Conservation (phyloP, 371 early-diverging fungal genomes). For the Actinomortierella ambigua region DNA sequence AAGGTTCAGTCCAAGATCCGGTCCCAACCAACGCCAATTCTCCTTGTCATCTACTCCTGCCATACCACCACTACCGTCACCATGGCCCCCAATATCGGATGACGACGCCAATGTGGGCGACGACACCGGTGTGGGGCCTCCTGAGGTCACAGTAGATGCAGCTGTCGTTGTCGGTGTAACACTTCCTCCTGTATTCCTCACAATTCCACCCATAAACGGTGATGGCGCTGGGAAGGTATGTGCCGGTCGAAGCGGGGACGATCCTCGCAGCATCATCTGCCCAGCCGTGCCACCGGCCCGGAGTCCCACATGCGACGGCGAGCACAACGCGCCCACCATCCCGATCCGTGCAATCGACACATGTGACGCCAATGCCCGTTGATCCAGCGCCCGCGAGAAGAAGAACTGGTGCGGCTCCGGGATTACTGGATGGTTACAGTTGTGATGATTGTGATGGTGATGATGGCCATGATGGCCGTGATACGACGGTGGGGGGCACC, state of each 20-base stretch:
- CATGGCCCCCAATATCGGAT: too few species aligned
- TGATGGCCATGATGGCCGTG: too few species aligned
- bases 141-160: too few species aligned
- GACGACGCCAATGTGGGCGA: too few species aligned
- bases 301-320: slow-evolving; percentile 37
- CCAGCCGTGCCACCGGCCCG: slow-evolving; percentile 12
- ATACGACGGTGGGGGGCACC: too few species aligned
- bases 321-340: slow-evolving; percentile 35
- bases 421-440: slow-evolving; percentile 11
- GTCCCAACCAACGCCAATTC: slow-evolving; percentile 44
- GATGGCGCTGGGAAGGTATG: too few species aligned
- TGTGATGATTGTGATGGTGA: too few species aligned
- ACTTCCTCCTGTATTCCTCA: too few species aligned
- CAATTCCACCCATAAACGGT: too few species aligned
- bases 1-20: slow-evolving; percentile 39
- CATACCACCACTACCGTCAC: not conserved
- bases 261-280: slow-evolving; percentile 30
- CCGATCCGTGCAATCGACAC: slow-evolving; percentile 43
- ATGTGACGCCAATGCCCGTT: slow-evolving; percentile 44
- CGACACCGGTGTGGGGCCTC: too few species aligned
- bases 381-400: slow-evolving; percentile 44
- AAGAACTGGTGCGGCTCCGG: slow-evolving; percentile 46
- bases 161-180: too few species aligned
- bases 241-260: slow-evolving; percentile 33
- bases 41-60: slow-evolving; percentile 31